Evolutionary conservation across 73 alveolate genomes (phyloP).

Genomic region (Effrenium voratum): DNA sequence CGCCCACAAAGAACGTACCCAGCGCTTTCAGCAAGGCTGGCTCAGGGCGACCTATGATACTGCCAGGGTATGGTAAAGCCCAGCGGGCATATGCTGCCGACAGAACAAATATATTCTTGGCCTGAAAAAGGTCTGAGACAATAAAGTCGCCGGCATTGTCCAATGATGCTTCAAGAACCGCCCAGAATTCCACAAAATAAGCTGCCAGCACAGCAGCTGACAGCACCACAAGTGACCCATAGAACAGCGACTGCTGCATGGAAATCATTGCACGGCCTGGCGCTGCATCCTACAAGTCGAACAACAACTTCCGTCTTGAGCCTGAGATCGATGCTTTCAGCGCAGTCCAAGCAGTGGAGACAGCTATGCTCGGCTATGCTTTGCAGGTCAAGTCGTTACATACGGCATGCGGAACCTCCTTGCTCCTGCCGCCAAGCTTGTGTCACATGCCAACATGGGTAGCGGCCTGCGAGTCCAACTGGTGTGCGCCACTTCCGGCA

Average conservation of each 20-base stretch:
- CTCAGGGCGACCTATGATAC: not conserved
- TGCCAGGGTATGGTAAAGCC: slow-evolving; percentile 52
- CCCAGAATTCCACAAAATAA: not conserved
- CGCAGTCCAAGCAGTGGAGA: too few relatives aligned
- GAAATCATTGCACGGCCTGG: slow-evolving; percentile 54
- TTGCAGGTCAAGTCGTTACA: too few relatives aligned
- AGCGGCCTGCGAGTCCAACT: too few relatives aligned
- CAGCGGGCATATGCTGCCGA: slow-evolving; percentile 78
- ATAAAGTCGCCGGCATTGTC: slow-evolving; percentile 15
- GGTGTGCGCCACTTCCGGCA: too few relatives aligned
- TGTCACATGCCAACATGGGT: too few relatives aligned
- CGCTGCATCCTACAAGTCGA: too few relatives aligned
- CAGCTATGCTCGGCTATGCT: too few relatives aligned
- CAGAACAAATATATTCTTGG: slow-evolving; percentile 6
- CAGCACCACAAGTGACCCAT: slow-evolving; percentile 30
- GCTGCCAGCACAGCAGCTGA: slow-evolving; percentile 1
- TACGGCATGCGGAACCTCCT: too few relatives aligned
- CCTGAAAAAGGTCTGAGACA: not conserved
- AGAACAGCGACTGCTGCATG: not conserved
- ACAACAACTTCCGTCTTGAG: too few relatives aligned
- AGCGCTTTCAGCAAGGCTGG: not conserved
- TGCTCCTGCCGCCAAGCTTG: too few relatives aligned
- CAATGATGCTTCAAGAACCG: not conserved
- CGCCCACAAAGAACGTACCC: not conserved
- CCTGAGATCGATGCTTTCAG: too few relatives aligned